Percentiles rank a stretch among this genome's conserved stretches.
Evolutionary conservation across 2,329 filamentous ascomycete genomes (phyloP).

Genomic region (Colletotrichum aenigma): DNA sequence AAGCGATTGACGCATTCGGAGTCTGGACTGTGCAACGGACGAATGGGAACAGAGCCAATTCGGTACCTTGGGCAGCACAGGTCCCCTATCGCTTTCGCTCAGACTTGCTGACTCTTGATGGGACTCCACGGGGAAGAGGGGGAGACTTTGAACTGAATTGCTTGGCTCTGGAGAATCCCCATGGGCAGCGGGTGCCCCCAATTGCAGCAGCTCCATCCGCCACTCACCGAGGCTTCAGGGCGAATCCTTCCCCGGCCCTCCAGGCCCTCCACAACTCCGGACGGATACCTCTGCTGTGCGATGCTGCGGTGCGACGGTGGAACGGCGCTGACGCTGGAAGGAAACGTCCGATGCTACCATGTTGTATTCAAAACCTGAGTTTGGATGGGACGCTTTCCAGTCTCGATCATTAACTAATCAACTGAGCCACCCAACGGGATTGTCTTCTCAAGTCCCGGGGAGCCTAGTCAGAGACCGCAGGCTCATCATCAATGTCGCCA

Average conservation of each 20-base stretch:
- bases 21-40: neutral
- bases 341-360: neutral
- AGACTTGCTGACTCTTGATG: neutral
- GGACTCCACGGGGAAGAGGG: constrained; percentile 6
- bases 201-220: neutral
- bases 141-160: neutral
- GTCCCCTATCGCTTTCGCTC: neutral
- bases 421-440: neutral
- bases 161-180: constrained; percentile 12
- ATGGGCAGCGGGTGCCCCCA: neutral
- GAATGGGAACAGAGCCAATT: constrained; percentile 1
- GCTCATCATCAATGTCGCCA: neutral
- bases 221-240: neutral
- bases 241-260: neutral
- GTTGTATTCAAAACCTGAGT: neutral
- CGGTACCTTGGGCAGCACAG: neutral
- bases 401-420: neutral
- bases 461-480: neutral
- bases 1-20: constrained; percentile 1
- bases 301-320: neutral
- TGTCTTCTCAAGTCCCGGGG: too few relatives aligned
- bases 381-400: neutral
- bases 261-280: neutral
- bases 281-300: neutral
- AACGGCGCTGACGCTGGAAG: neutral